Evolutionary conservation across 768 basidiomycete species (phyloP).

Genomic region (Melanogaster broomeanus): DNA sequence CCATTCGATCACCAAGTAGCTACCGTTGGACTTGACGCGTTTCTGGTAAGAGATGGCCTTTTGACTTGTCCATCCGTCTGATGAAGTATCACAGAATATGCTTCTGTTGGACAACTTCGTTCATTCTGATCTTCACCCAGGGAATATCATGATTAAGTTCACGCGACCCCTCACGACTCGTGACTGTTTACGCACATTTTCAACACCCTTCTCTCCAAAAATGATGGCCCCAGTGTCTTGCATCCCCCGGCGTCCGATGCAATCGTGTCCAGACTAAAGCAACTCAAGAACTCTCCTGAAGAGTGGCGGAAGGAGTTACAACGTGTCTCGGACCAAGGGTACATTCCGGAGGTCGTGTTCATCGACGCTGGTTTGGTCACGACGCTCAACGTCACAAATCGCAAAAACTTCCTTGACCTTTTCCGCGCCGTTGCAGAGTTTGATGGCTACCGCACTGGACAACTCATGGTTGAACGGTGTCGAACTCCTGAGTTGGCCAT

Average conservation of each 20-base stretch:
- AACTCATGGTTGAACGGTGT: slow-evolving; percentile 95
- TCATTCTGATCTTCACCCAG: slow-evolving; percentile 87
- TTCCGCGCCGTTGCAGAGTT: slow-evolving; percentile 96
- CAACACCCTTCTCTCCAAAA: slow-evolving; percentile 48
- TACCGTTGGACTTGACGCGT: slow-evolving; percentile 92
- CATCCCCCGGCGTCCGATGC: slow-evolving; percentile 48
- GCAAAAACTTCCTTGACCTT: slow-evolving; percentile 93
- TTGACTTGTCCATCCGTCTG: not conserved
- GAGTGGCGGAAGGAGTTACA: slow-evolving; percentile 75
- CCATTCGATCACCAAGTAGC: slow-evolving; percentile 89
- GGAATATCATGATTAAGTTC: slow-evolving; percentile 98
- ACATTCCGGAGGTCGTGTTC: slow-evolving; percentile 92
- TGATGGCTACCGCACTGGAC: slow-evolving; percentile 93
- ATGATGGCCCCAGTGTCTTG: slow-evolving; percentile 25
- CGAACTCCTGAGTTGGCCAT: slow-evolving; percentile 87
- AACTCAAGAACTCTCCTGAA: slow-evolving; percentile 54
- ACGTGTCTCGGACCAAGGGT: slow-evolving; percentile 64
- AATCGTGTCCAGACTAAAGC: slow-evolving; percentile 71
- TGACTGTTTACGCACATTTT: slow-evolving; percentile 65
- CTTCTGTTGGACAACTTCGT: slow-evolving; percentile 97
- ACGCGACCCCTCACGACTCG: slow-evolving; percentile 77
- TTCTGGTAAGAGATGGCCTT: slow-evolving; percentile 61
- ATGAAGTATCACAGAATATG: slow-evolving; percentile 73
- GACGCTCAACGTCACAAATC: slow-evolving; percentile 77
- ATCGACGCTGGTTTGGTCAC: slow-evolving; percentile 97